Base-by-base conservation (phyloP, 2,329 filamentous ascomycete genomes). In the Aspergillus sp. region DNA sequence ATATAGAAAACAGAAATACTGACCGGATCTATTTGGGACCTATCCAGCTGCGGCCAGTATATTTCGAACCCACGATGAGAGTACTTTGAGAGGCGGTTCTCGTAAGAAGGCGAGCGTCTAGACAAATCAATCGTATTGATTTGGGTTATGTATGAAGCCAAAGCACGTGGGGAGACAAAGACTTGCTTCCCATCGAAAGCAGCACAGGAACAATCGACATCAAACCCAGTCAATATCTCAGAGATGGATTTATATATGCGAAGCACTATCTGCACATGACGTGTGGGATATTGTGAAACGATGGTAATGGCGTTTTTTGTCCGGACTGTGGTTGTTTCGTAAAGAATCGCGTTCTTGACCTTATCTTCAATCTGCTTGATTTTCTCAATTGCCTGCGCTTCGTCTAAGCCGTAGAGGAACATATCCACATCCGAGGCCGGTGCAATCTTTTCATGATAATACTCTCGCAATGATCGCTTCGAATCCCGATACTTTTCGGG, bases 271-370 rank as follows among this genome's bases (percentile, higher is more conserved):
- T 94, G 90, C 3, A 96, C 84, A 71, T 96, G 91, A 2, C 92
- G 87, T 38, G 87, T 91, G 0, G 91, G 92, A 70, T 95, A 93
- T 73, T 94, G 88, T 48, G 88, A 91, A 36, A 86, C 90, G 70
- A 96, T 95, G 0, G 92, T 96, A 59, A 96, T 88, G 8, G 91
- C 90, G 70, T 96, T 90, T 79, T 94, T 96, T 17, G 92, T 96
- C 38, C 92, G 85, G 49, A 96, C 86, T 0, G 90, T 91, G 2
- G 91, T 94, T 0, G 90, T 91, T 75, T 96, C 91, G n/a, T 88
- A 85, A 21, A 96, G 80, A 56, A 96, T 88, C 3, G 89, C 87
- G 75, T 95, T 89, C 48, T 86, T 86, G 66, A 96, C 83, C n/a
- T 81, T 83, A 21, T 81, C 78, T 73, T 96, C 92, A 61, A 96